Conservation (phyloP, 140 eudicot genomes). For the Ambrosia hybrid region DNA sequence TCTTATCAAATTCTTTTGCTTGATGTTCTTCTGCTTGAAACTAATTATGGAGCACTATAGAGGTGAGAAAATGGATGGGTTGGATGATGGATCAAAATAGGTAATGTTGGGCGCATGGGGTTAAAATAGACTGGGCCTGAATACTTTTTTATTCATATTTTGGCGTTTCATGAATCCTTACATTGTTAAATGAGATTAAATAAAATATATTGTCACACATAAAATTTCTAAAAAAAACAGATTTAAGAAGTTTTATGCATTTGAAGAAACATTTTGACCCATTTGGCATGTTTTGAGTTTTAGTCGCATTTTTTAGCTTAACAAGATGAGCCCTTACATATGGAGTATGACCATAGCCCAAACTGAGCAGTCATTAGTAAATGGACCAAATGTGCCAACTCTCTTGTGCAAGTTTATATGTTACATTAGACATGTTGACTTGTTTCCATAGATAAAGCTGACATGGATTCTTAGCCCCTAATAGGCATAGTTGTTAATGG, state of each 20-base stretch:
- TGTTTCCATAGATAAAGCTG: background rate
- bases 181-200: background rate
- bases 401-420: background rate
- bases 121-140: no score
- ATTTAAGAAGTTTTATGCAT: background rate
- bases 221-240: background rate
- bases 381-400: background rate
- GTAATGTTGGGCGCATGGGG: no score
- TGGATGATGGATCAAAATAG: no score
- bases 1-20: no score
- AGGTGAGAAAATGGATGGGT: no score
- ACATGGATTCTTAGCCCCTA: background rate
- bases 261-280: background rate
- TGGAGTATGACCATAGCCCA: no score
- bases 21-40: no score
- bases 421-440: background rate
- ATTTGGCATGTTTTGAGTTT: background rate
- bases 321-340: no score
- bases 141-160: background rate
- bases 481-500: no score
- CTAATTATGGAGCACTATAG: no score
- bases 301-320: background rate
- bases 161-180: background rate
- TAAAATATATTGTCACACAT: background rate
- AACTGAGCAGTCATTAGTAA: background rate